Evolutionary conservation across 495 filamentous ascomycete species (phyloP), one percentile per base, ranked within the genome.

Genomic region (Penicillium chermesinum): DNA sequence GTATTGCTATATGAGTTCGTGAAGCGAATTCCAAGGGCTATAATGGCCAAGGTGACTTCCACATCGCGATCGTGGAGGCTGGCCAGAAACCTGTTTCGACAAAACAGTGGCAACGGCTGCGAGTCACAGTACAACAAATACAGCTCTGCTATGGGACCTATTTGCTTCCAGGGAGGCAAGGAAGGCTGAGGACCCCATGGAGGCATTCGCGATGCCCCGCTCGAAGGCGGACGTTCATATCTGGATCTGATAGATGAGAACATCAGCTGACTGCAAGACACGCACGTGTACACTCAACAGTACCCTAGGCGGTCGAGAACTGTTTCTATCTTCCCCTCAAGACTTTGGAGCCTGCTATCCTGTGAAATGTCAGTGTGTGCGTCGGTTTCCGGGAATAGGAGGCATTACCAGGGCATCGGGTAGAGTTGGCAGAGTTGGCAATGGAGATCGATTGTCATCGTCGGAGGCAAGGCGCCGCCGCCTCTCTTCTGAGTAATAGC

Each of bases 51-150:
- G 8, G 74, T 50, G 21, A 76, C 44, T 45, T 76, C 72, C 15
- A 61, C 49, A 22, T 73, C 67, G 1, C 72, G 65, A 10, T 49
- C 48, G 20, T 53, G 56, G 0, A 76, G 46, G 35, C 49, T 71
- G 5, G 49, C 40, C 6, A 74, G 18, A 44, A 76, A 76, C 7
- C 49, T 66, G 30, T 55, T 52, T 7, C 63, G 50, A 36, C 67
- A 59, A 37, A 76, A 76, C 4, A 76, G 53, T 46, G 72, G 72
- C 15, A 76, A 53, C 9, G 72, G 71, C 42, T 76, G 72, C 22
- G 65, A 72, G 22, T 76, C 69, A 38, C 72, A 76, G 35, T 72
- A 74, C 12, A 64, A 33, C 18, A 74, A 40, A 52, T 74, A 76
- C 2, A 67, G 46, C 40, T 73, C 59, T 7, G 65, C 72, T 19